These are phyloP conservation scores for Lagerstroemia speciosa DNA, from an alignment of 345 rosid genomes.

Conservation along the genomic window DNA sequence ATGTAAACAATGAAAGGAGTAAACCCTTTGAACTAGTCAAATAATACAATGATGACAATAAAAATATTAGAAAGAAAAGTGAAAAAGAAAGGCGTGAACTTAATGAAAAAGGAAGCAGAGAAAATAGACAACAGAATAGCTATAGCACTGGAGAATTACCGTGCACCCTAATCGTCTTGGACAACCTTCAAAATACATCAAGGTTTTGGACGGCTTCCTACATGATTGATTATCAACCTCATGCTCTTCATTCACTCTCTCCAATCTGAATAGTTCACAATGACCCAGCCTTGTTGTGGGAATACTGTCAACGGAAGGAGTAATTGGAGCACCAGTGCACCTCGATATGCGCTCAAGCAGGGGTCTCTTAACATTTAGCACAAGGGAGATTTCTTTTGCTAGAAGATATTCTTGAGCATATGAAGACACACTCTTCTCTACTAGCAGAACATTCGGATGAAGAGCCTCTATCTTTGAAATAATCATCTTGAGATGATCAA, in stretches of 20 bases:
- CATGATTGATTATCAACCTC: constrained; percentile 50
- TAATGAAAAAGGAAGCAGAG: not conserved
- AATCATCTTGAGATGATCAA: constrained; percentile 75
- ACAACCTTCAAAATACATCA: constrained; percentile 99
- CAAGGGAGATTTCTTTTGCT: constrained; percentile 84
- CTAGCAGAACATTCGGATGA: constrained; percentile 86
- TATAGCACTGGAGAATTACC: constrained; percentile 28
- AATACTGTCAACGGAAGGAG: constrained; percentile 61
- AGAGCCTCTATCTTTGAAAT: constrained; percentile 76
- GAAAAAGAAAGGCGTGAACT: not conserved
- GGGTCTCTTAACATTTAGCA: constrained; percentile 74
- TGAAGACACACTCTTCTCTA: constrained; percentile 91
- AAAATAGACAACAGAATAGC: not conserved
- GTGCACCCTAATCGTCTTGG: constrained; percentile 98
- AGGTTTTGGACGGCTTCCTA: constrained; percentile 78
- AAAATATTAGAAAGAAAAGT: not conserved
- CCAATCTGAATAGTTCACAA: constrained; percentile 77
- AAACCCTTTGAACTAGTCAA: not conserved
- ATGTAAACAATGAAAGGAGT: not conserved
- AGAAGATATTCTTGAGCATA: constrained; percentile 74
- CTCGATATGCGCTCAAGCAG: constrained; percentile 83
- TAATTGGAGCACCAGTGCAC: constrained; percentile 76
- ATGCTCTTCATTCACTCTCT: constrained; percentile 68
- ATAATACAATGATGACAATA: not conserved
- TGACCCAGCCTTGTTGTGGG: constrained; percentile 58